Evolutionary conservation across 768 basidiomycete species (phyloP).

Genomic region (Ephemerocybe angulata): DNA sequence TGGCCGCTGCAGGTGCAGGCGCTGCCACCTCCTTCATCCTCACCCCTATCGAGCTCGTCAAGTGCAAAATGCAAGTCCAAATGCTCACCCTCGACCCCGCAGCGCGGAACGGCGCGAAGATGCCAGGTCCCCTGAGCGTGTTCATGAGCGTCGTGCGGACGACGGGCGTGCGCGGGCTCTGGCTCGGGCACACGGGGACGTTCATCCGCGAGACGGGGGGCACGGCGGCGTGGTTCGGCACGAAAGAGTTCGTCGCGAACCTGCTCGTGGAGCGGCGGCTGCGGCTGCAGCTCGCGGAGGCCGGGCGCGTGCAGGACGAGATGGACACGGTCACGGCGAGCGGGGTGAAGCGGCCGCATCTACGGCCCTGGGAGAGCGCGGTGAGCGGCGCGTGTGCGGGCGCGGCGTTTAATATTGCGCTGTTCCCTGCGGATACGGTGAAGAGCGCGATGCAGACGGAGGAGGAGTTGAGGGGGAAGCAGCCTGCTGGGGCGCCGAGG

Average conservation of each 20-base stretch:
- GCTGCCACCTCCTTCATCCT: constrained; percentile 83
- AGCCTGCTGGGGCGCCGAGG: constrained; percentile 21
- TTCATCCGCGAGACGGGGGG: constrained; percentile 93
- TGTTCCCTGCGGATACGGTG: constrained; percentile 89
- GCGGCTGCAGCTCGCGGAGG: constrained; percentile 16
- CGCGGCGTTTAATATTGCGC: constrained; percentile 69
- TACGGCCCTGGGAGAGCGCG: constrained; percentile 77
- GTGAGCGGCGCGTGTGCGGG: constrained; percentile 78
- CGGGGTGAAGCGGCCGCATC: constrained; percentile 21
- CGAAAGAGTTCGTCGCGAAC: constrained; percentile 74
- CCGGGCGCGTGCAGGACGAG: not conserved
- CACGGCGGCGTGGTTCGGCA: constrained; percentile 84
- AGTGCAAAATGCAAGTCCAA: constrained; percentile 36
- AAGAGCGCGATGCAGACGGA: constrained; percentile 91
- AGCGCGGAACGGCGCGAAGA: constrained; percentile 18
- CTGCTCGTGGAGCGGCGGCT: constrained; percentile 53
- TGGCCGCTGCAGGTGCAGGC: constrained; percentile 88
- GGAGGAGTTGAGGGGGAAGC: constrained; percentile 65
- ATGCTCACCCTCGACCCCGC: constrained; percentile 16
- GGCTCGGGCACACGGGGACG: constrained; percentile 94
- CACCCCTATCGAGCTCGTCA: constrained; percentile 36
- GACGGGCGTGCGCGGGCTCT: constrained; percentile 81
- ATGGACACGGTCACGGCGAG: not conserved
- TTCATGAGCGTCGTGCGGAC: constrained; percentile 58
- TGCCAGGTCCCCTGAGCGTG: constrained; percentile 75